Conservation (phyloP, 2,329 filamentous ascomycete species). For the Aulographum hederae region DNA sequence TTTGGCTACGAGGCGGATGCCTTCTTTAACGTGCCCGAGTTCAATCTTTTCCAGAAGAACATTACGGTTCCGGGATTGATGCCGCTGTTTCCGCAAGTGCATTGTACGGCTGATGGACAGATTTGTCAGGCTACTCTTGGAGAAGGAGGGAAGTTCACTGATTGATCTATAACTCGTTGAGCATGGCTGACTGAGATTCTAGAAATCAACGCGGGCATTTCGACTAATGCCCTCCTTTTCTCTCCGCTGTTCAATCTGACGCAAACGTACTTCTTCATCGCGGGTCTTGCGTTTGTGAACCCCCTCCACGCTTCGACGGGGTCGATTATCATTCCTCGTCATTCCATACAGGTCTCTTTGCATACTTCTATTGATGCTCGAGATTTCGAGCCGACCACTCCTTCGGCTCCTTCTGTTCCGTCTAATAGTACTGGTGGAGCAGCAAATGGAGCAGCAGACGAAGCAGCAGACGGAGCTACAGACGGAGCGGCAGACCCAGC, state of each 20-base stretch:
- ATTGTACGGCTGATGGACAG: constrained; percentile 40
- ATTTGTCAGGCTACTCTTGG: constrained; percentile 54
- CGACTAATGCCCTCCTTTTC: constrained; percentile 42
- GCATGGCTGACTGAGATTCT: background rate
- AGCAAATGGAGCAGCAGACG: too few species aligned
- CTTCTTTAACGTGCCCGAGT: constrained; percentile 24
- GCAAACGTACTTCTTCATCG: constrained; percentile 51
- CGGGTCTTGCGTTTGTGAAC: constrained; percentile 58
- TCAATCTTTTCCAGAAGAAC: constrained; percentile 38
- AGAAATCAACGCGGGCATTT: constrained; percentile 58
- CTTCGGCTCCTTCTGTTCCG: too few species aligned
- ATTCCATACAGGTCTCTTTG: constrained; percentile 53
- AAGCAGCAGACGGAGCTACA: too few species aligned
- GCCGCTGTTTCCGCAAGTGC: constrained; percentile 44
- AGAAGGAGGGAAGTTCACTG: constrained; percentile 24
- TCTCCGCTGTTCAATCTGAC: constrained; percentile 45
- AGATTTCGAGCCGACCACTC: too few species aligned
- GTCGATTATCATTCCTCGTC: constrained; percentile 48
- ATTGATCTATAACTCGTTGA: background rate
- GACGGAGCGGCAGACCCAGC: too few species aligned
- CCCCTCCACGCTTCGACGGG: constrained; percentile 47
- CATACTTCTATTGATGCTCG: constrained; percentile 60
- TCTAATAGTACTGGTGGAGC: too few species aligned
- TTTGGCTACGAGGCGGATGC: too few species aligned
- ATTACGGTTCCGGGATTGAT: constrained; percentile 44